Evolutionary conservation across 1,139 yeast species (phyloP), one percentile per base, ranked within the genome.

Genomic region (Nadsonia starkeyi-henricii): DNA sequence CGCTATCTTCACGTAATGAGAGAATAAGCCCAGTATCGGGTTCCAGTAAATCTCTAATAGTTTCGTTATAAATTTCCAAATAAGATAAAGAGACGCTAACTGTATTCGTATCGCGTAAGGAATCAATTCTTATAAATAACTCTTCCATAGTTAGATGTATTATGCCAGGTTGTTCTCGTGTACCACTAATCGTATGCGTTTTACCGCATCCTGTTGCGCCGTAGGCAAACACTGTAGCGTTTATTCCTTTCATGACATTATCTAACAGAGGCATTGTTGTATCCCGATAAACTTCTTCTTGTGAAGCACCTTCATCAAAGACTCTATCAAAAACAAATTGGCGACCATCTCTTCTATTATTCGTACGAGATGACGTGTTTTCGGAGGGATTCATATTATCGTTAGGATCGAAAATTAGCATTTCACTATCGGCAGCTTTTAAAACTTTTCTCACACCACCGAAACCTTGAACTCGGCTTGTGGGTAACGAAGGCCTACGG

Each of bases 171-270:
- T 75, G 68, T 1, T 74, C 73, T 0, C 79, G 73, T 0, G 79
- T 75, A 0, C 97, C 96, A 63, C 81, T 76, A 42, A 89, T 85
- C 0, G 97, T 89, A 61, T 83, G 88, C 0, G 97, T 88, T 62
- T 89, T 89, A n/a, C 98, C 98, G 63, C 97, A 91, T 0, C 98
- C 98, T 0, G 98, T 88, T 26, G 96, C 96, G 1, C 98, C 98
- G 62, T 91, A 91, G 1, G 98, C 97, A 68, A 91, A 91, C 0
- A 89, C 88, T 0, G 96, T 88, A 5, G 95, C 82, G 63, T 89
- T 86, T 63, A 71, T 85, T 0, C 96, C 96, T 54, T 84, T 94
- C 45, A 89, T 63, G 0, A 86, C 79, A 43, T 82, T 75, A 53
- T 81, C 88, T 8, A 89, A 67, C 45, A 86, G 67, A 0, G 95